phyloP scores from a whole-genome alignment of 306 rosid genomes.

The Castanea mollissima region DNA sequence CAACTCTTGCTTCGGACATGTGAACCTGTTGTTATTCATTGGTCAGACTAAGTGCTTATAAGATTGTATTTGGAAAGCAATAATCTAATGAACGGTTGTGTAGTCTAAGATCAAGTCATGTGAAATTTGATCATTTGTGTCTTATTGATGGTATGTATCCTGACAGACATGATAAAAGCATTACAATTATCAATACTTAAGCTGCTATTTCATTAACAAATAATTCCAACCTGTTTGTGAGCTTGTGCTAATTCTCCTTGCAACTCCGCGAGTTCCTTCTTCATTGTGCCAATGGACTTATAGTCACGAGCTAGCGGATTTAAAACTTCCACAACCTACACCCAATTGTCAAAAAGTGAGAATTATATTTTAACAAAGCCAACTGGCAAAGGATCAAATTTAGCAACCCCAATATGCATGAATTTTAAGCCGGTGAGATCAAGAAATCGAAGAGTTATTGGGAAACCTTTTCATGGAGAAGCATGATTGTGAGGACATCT shows the following conservation, averaged over 20 bases:
- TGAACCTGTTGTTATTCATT: slow-evolving; percentile 72
- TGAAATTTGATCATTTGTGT: neutral
- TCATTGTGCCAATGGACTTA: slow-evolving; percentile 84
- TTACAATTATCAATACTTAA: neutral
- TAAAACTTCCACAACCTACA: slow-evolving; percentile 64
- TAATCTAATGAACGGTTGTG: neutral
- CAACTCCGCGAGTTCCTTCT: slow-evolving; percentile 87
- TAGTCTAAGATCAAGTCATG: neutral
- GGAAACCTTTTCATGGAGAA: slow-evolving; percentile 88
- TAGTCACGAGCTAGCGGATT: slow-evolving; percentile 95
- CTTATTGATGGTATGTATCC: neutral
- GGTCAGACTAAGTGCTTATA: slow-evolving; percentile 9
- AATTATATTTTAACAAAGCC: neutral
- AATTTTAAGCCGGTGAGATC: neutral
- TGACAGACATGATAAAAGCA: neutral
- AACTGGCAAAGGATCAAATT: neutral
- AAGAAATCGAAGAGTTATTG: neutral
- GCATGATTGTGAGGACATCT: slow-evolving; percentile 92
- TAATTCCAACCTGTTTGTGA: slow-evolving; percentile 62
- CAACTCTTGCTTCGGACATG: slow-evolving; percentile 89
- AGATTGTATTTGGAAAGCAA: neutral
- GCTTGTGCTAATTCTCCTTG: slow-evolving; percentile 85
- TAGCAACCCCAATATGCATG: slow-evolving; percentile 5
- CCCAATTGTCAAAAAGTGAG: neutral
- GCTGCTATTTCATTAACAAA: neutral